These are phyloP conservation scores for Magnusiomyces sp. DNA, from an alignment of 1,139 yeast genomes.

Conservation along the genomic window DNA sequence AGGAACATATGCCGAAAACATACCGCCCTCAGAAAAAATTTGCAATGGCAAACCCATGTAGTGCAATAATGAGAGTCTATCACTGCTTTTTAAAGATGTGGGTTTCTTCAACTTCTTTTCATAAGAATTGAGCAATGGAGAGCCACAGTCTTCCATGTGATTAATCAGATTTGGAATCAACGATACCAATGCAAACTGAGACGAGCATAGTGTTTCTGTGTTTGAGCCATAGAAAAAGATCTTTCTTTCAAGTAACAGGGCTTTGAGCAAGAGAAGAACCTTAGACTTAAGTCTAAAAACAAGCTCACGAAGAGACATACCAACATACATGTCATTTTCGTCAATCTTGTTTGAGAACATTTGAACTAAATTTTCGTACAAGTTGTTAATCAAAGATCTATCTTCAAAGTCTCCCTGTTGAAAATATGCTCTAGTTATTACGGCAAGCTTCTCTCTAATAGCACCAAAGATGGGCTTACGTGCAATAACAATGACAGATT, in stretches of 20 bases:
- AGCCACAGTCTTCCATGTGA: constrained; percentile 68
- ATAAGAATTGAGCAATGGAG: constrained; percentile 59
- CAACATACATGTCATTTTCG: constrained; percentile 61
- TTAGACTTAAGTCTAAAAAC: constrained; percentile 52
- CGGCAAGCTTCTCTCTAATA: constrained; percentile 79
- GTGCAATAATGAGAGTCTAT: constrained; percentile 63
- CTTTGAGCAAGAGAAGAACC: constrained; percentile 64
- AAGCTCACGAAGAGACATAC: constrained; percentile 62
- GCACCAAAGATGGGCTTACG: constrained; percentile 80
- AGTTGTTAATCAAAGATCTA: constrained; percentile 53
- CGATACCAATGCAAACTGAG: constrained; percentile 57
- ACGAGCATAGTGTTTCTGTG: constrained; percentile 69
- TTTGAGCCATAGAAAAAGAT: constrained; percentile 66
- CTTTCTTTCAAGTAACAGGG: constrained; percentile 64
- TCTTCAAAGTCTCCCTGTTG: constrained; percentile 72
- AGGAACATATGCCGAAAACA: constrained; percentile 89
- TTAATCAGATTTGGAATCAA: constrained; percentile 71
- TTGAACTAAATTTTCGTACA: constrained; percentile 63
- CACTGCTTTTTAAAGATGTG: constrained; percentile 67
- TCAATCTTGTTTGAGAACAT: constrained; percentile 34
- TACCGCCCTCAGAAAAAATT: constrained; percentile 74
- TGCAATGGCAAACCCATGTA: constrained; percentile 87
- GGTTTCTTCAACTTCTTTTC: constrained; percentile 48
- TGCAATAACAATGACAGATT: constrained; percentile 80
- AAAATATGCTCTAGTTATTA: constrained; percentile 81